Conservation (phyloP, 2,329 filamentous ascomycete genomes). For the Scopulariopsis brevicaulis region DNA sequence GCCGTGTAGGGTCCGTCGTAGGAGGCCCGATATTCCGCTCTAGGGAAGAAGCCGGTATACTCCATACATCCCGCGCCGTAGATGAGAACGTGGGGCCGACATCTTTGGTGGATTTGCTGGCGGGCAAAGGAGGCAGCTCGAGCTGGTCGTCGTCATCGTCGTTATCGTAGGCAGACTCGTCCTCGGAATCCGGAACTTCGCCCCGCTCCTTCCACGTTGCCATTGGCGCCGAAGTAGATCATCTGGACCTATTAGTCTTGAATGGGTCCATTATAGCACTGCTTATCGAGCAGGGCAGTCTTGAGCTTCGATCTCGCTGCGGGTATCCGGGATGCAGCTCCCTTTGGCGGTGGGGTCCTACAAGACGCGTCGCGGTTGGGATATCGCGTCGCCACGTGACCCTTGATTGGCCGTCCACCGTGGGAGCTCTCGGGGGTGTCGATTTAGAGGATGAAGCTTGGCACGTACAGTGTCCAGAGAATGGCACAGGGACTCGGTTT, state of each 20-base stretch:
- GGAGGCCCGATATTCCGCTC: neutral
- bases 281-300: neutral
- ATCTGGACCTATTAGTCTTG: constrained; percentile 11
- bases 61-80: neutral
- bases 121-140: neutral
- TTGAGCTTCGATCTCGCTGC: neutral
- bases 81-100: neutral
- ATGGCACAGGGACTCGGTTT: no score
- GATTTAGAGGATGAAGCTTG: no score
- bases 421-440: neutral
- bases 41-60: neutral
- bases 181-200: constrained; percentile 39
- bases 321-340: neutral
- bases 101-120: neutral
- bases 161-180: constrained; percentile 30
- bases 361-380: constrained; percentile 12
- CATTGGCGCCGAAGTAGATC: constrained; percentile 18
- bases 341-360: neutral
- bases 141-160: constrained; percentile 12
- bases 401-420: neutral
- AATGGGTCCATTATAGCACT: constrained; percentile 12
- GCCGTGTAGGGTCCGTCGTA: neutral
- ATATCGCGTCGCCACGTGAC: neutral
- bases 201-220: constrained; percentile 36
- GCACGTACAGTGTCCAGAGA: no score